Base-by-base conservation (phyloP, 2,329 filamentous ascomycete species). In the Hyphodiscus sp. region DNA sequence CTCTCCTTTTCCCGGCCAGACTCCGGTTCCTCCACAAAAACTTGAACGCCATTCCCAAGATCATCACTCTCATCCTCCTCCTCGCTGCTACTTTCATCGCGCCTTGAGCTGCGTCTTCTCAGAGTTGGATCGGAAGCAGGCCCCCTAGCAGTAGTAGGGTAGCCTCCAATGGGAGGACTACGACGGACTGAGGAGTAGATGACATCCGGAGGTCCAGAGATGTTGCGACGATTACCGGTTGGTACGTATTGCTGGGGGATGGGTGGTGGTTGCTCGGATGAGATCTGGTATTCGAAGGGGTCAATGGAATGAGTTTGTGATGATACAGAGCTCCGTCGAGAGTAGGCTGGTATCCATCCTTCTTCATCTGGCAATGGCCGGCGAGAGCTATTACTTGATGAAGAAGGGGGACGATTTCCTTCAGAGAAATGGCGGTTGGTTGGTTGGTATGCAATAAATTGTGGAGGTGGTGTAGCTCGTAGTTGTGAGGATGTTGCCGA, bases 351-450 rank as follows among this genome's bases (percentile, higher is more conserved):
- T 63, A 67, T 52, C 75, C 70, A 61, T 68, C 68, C 43, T 66
- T 70, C 73, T 71, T 79, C 78, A 51, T 79, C 75, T 29, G 74
- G 73, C 20, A 78, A 67, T 18, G 74, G 71, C 49, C 59, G 61
- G 20, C 63, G 58, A 44, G 63, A 62, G 49, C 59, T 55, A 47
- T 46, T 60, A 41, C 69, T 70, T n/a, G 75, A 73, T 18, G 72
- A 74, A 23, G 70, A 69, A 29, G 65, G 61, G n/a, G 65, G 65
- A 13, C 65, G 61, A 43, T 49, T 60, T 13, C 61, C 60, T 20
- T 68, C 66, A 19, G 65, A 65, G 45, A 62, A 59, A 48, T 68
- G 61, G 52, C 65, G 56, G 45, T 48, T 50, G 8, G 51, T 52
- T 42, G 50, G 45, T 29, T 55, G 56, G 43, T 64, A 62, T 10